Percentiles rank a stretch among this genome's conserved stretches.
phyloP scores from a whole-genome alignment of 192 early-diverging fungal genomes.

The Glomus cerebriforme region DNA sequence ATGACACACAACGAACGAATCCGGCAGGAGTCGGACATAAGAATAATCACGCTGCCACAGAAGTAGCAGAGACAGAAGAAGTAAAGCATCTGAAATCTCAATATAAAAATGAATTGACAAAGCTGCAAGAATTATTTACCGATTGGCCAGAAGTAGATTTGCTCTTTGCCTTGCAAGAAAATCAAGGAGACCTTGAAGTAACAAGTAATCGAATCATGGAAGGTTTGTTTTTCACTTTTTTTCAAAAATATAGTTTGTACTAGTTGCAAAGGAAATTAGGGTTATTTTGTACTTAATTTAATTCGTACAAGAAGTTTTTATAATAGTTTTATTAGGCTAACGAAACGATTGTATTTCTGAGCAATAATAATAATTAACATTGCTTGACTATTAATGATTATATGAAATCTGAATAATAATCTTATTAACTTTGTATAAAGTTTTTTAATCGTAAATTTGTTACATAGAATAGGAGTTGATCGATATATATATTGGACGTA shows the following conservation, averaged over 20 bases:
- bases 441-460: no score
- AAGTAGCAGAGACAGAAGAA: slow-evolving; percentile 56
- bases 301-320: neutral
- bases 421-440: no score
- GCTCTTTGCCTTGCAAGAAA: slow-evolving; percentile 81
- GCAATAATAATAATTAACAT: no score
- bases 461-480: no score
- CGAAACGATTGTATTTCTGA: no score
- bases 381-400: no score
- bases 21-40: slow-evolving; percentile 20
- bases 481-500: no score
- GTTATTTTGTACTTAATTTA: no score
- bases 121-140: slow-evolving; percentile 70
- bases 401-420: no score
- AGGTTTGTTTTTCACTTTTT: slow-evolving; percentile 44
- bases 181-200: slow-evolving; percentile 79
- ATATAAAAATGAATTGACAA: slow-evolving; percentile 62
- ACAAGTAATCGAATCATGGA: slow-evolving; percentile 82
- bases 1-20: slow-evolving; percentile 25
- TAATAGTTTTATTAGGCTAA: neutral
- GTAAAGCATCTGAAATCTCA: slow-evolving; percentile 62
- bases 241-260: neutral
- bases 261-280: no score
- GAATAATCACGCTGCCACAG: slow-evolving; percentile 34
- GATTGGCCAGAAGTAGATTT: slow-evolving; percentile 92